Conservation (phyloP, 176 grass and related monocot genomes). For the Oropetium thomaeum region DNA sequence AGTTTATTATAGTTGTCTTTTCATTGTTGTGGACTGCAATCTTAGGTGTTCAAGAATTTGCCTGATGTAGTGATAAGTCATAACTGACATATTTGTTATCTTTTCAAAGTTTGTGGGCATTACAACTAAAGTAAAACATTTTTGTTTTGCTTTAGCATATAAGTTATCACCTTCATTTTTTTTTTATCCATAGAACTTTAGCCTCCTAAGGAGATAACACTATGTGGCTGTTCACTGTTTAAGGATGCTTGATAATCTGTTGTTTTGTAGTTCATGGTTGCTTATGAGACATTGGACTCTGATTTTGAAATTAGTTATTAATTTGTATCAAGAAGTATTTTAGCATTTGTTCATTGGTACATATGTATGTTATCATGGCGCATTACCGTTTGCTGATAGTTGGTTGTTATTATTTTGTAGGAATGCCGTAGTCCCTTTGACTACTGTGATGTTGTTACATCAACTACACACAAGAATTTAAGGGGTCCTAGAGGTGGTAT, state of each 20-base stretch:
- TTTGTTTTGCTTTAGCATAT: not conserved
- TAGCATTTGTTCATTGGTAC: not conserved
- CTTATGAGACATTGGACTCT: not conserved
- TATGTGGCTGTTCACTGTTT: not conserved
- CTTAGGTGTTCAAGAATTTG: too few species aligned
- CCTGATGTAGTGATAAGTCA: too few species aligned
- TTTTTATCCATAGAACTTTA: constrained; percentile 8
- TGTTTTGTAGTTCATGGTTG: not conserved
- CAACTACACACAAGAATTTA: constrained; percentile 95
- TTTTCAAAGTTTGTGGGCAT: not conserved
- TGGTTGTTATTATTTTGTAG: constrained; percentile 32
- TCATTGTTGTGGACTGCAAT: too few species aligned
- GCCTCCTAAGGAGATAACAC: not conserved
- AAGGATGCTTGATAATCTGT: not conserved
- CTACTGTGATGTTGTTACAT: constrained; percentile 93
- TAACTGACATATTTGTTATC: too few species aligned
- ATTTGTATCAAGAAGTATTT: not conserved
- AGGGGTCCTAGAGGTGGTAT: constrained; percentile 95
- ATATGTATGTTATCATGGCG: not conserved
- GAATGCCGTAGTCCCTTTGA: constrained; percentile 89
- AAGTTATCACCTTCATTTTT: not conserved
- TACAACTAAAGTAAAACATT: not conserved
- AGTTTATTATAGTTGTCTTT: too few species aligned
- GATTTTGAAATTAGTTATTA: not conserved
- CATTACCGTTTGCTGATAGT: constrained; percentile 27